Base-by-base conservation (phyloP, 306 rosid genomes). In the Albizia julibrissin region DNA sequence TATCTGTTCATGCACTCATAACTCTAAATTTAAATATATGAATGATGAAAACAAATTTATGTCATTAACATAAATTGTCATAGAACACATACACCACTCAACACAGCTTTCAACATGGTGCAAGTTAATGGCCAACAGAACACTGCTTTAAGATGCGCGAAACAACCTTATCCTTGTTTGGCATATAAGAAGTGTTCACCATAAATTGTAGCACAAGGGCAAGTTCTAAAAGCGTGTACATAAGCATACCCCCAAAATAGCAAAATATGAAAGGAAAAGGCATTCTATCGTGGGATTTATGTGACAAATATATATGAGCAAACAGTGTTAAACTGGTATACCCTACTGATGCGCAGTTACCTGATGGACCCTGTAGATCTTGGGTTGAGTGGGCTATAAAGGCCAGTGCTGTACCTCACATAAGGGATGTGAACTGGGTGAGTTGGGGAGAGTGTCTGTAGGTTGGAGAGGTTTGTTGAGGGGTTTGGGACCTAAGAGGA, bases 181-280 rank as follows among this genome's bases (percentile, higher is more conserved):
- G 49, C 69, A 44, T 19, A 6, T 29, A 33, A 80, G 69, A 73
- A 13, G 43, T 65, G 24, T 42, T 77, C 79, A 67, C 54, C 49
- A 67, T 42, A 72, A 44, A 78, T 66, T 21, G 10, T 26, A 31
- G 39, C 49, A 65, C 3, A 40, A 61, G 43, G 49, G 75, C 10
- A 62, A 75, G 44, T 29, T 31, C 21, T 61, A 37, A 24, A 62
- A 52, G 1, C 72, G 52, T 59, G 76, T 40, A 34, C 80, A 78
- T 74, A 52, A 75, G 37, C 72, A 66, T 27, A 58, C 22, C 75
- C 77, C 68, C 69, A 74, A 82, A 72, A 69, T 49, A 75, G 50
- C 72, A 81, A 67, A 75, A 14, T 68, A 72, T 16, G 40, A 79
- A 75, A 64, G 50, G 78, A 26, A 70, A 46, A 18, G 40, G 29